phyloP scores from a whole-genome alignment of 352 stramenopile genomes.

The Albugo laibachii region DNA sequence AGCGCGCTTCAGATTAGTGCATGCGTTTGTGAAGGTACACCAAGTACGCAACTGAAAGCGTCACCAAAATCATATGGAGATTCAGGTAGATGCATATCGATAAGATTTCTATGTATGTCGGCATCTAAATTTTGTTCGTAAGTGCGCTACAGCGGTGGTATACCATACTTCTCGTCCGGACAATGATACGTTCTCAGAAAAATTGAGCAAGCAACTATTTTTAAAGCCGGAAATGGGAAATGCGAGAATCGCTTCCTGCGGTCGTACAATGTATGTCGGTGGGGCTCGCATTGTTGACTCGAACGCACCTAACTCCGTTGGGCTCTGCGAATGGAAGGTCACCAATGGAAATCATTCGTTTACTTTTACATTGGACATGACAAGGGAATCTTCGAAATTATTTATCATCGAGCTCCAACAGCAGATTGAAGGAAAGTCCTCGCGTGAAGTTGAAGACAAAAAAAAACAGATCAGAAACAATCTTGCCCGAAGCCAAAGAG shows the following conservation, averaged over 20 bases:
- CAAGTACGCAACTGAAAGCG: not conserved
- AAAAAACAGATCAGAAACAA: conserved; percentile 67
- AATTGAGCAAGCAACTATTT: conserved; percentile 19
- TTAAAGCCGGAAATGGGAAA: conserved; percentile 71
- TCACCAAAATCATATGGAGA: not conserved
- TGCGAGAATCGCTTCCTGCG: conserved; percentile 47
- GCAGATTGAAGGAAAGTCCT: conserved; percentile 36
- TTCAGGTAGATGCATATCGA: not conserved
- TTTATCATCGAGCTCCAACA: conserved; percentile 46
- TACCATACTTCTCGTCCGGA: not conserved
- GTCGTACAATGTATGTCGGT: conserved; percentile 47
- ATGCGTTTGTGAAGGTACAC: too few relatives aligned
- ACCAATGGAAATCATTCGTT: not conserved
- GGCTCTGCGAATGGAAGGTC: not conserved
- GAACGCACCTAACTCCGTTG: not conserved
- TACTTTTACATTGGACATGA: not conserved
- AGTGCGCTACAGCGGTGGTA: not conserved
- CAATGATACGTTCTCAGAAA: not conserved
- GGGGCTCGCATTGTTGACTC: conserved; percentile 12
- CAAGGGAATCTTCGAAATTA: conserved; percentile 5
- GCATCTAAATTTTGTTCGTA: not conserved
- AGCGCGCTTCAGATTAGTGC: too few relatives aligned
- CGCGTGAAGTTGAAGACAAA: conserved; percentile 32
- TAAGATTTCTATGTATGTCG: not conserved
- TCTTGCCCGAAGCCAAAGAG: conserved; percentile 19